phyloP scores from a whole-genome alignment of 306 rosid genomes.

The Chamaecrista fasciculata region DNA sequence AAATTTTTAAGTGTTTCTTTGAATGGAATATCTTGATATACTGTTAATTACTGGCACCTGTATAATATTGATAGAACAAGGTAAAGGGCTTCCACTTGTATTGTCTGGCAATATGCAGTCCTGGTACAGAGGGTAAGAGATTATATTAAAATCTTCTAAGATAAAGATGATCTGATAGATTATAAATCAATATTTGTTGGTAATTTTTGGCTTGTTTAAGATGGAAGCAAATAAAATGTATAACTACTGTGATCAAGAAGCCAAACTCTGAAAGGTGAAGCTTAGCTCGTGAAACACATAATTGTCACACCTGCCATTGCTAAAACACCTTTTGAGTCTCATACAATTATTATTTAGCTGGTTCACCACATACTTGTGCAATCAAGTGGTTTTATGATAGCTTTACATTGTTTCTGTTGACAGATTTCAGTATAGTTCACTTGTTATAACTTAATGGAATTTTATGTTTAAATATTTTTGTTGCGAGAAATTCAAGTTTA shows the following conservation, averaged over 20 bases:
- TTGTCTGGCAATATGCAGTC: background rate
- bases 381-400: background rate
- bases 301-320: background rate
- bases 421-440: background rate
- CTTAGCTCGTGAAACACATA: background rate
- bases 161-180: background rate
- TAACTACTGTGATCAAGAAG: background rate
- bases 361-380: background rate
- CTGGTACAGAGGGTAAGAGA: background rate
- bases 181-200: background rate
- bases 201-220: background rate
- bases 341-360: background rate
- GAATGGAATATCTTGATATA: background rate
- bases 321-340: background rate
- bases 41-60: background rate
- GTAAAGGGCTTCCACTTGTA: background rate
- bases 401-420: background rate
- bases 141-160: slow-evolving; percentile 1
- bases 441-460: background rate
- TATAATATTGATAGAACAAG: background rate
- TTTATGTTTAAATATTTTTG: too few species aligned
- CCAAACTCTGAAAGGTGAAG: background rate
- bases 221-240: background rate
- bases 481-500: background rate
- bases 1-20: slow-evolving; percentile 11